Base-by-base conservation (phyloP, 768 basidiomycete species). In the Pleurotus sapidus region DNA sequence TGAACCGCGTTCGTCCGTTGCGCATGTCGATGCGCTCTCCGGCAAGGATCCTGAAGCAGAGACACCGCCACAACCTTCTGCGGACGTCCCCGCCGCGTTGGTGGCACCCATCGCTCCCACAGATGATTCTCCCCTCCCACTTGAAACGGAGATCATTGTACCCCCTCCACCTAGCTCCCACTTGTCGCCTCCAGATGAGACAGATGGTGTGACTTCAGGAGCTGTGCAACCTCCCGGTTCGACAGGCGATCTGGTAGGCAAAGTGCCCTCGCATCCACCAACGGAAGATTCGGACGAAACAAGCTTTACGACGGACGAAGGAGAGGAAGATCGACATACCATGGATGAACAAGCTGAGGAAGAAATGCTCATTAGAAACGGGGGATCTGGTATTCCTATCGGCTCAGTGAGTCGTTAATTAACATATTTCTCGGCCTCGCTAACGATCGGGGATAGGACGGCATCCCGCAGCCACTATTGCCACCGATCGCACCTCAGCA, bases 351-450 rank as follows among this genome's bases (percentile, higher is more conserved):
- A 96, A 65, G 94, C 96, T 59, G 94, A 97, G 57, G 95, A 97
- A 68, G 91, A 94, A 62, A 78, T 87, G 61, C 77, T 98, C 55
- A 95, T 97, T 60, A 78, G 87, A 73, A 89, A 88, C 56, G 95
- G 95, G 42, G 96, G 97, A 9, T 89, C 92, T 57, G 97, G 97
- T 37, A 98, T 98, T 57, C 96, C 96, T 18, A 82, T 94, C 42
- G 95, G 95, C 37, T 87, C 91, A 48, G 95, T 96, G 71, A 69
- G 91, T 51, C 25, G 15, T 58, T 50, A 30, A 9, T 42, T 27
- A 59, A 40, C 15, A 27, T 59, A 48, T 20, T 27, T 46, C 15
- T 42, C n/a, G 5, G 15, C 48, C 49, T 57, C 46, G 55, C 55
- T 59, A 8, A 63, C 45, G 49, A 49, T 57, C 47, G 24, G 46